Evolutionary conservation across 2,329 filamentous ascomycete species (phyloP).

Genomic region (Juglanconis sp.): DNA sequence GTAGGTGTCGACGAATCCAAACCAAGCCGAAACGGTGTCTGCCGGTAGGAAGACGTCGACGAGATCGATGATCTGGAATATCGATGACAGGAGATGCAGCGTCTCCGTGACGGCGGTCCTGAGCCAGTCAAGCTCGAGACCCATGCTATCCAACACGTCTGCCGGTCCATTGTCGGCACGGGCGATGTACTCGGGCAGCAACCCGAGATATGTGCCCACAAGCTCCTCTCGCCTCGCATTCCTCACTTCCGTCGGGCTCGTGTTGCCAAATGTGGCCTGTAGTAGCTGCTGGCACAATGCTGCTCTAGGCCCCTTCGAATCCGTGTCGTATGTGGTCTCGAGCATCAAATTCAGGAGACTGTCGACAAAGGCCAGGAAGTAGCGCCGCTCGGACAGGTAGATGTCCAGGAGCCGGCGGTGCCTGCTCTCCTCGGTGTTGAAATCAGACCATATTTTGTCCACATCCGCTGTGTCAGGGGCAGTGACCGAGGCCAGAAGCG

Average conservation of each 20-base stretch:
- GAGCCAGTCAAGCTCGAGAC: slow-evolving; percentile 57
- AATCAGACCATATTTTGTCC: slow-evolving; percentile 54
- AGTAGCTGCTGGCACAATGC: slow-evolving; percentile 20
- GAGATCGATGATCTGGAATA: slow-evolving; percentile 67
- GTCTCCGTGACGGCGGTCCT: slow-evolving; percentile 66
- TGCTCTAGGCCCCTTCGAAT: slow-evolving; percentile 14
- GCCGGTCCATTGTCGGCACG: slow-evolving; percentile 44
- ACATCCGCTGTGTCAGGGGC: slow-evolving; percentile 46
- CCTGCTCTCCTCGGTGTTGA: slow-evolving; percentile 60
- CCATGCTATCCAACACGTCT: slow-evolving; percentile 48
- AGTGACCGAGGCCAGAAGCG: slow-evolving; percentile 53
- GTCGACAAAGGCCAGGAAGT: slow-evolving; percentile 63
- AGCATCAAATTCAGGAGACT: slow-evolving; percentile 50
- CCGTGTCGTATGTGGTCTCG: slow-evolving; percentile 27
- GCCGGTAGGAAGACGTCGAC: slow-evolving; percentile 55
- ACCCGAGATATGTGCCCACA: slow-evolving; percentile 45
- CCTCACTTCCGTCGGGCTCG: slow-evolving; percentile 1
- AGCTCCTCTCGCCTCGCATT: slow-evolving; percentile 33
- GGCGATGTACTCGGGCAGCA: slow-evolving; percentile 47
- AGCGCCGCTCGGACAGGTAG: slow-evolving; percentile 69
- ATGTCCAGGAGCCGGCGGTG: slow-evolving; percentile 66
- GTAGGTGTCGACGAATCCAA: slow-evolving; percentile 65
- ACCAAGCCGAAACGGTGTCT: slow-evolving; percentile 66
- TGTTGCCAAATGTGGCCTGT: slow-evolving; percentile 20
- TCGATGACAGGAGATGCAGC: slow-evolving; percentile 68